phyloP scores from a whole-genome alignment of 1,284 basidiomycete genomes.

The Rhizoctonia solani region DNA sequence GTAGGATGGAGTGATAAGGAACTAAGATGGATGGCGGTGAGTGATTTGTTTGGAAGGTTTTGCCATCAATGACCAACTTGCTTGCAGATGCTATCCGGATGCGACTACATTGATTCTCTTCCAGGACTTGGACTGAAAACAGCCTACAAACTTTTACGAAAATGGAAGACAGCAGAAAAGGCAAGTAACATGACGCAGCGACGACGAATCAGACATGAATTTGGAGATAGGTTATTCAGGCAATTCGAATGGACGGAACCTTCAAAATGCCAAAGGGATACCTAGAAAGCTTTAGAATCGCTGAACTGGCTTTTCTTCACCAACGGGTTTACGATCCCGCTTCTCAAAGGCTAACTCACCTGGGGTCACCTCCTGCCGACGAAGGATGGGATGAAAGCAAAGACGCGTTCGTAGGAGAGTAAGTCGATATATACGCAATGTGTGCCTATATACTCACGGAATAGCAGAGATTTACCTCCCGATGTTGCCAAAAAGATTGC shows the following conservation, averaged over 20 bases:
- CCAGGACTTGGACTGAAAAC: constrained; percentile 94
- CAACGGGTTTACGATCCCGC: constrained; percentile 90
- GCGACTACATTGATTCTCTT: constrained; percentile 95
- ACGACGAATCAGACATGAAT: constrained; percentile 38
- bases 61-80: not conserved
- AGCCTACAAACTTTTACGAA: constrained; percentile 81
- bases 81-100: constrained; percentile 85
- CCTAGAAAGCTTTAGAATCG: constrained; percentile 63
- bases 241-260: constrained; percentile 82
- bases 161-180: constrained; percentile 86
- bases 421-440: constrained; percentile 56
- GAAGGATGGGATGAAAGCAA: constrained; percentile 60
- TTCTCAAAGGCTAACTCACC: constrained; percentile 64
- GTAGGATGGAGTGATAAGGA: constrained; percentile 87
- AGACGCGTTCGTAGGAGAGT: constrained; percentile 80
- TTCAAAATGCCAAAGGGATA: constrained; percentile 80
- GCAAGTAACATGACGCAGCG: constrained; percentile 47
- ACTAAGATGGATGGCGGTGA: constrained; percentile 86
- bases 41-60: constrained; percentile 35
- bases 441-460: constrained; percentile 42
- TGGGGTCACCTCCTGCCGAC: constrained; percentile 59
- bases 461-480: constrained; percentile 21
- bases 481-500: constrained; percentile 62
- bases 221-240: constrained; percentile 56
- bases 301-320: constrained; percentile 92